Conservation (phyloP, 176 grass and related monocot species). For the Secale cereale region DNA sequence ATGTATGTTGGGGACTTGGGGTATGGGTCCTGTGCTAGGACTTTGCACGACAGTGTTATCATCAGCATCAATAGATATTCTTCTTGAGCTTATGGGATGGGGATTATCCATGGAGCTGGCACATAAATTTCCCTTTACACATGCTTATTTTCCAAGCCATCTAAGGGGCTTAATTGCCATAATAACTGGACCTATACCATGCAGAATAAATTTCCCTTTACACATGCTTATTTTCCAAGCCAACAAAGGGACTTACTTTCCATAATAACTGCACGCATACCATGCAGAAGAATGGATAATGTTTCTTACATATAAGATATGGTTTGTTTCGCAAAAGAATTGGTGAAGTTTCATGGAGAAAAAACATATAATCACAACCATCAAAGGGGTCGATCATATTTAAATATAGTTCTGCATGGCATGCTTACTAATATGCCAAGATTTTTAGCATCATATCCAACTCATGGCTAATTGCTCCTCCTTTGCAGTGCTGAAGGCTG, state of each 20-base stretch:
- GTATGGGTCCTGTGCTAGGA: conserved; percentile 53
- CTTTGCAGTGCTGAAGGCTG: conserved; percentile 45
- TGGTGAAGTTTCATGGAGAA: not conserved
- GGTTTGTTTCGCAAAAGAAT: conserved; percentile 16
- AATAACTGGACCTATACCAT: conserved; percentile 61
- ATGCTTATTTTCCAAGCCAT: conserved; percentile 65
- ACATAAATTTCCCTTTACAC: conserved; percentile 26
- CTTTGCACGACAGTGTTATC: conserved; percentile 53
- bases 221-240: conserved; percentile 64
- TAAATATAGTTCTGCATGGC: conserved; percentile 67
- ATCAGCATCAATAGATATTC: conserved; percentile 66
- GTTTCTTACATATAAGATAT: conserved; percentile 43
- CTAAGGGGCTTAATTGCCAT: conserved; percentile 39
- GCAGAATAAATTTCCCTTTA: conserved; percentile 34
- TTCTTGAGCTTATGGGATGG: conserved; percentile 50
- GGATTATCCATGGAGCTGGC: too few species aligned
- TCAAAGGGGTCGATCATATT: conserved; percentile 34
- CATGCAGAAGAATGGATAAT: conserved; percentile 55
- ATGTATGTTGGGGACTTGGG: conserved; percentile 54
- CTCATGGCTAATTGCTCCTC: conserved; percentile 12
- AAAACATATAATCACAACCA: conserved; percentile 27
- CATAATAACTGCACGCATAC: conserved; percentile 52
- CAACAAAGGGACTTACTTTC: conserved; percentile 57
- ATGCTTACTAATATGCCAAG: conserved; percentile 17
- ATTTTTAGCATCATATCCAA: conserved; percentile 13